A percentile compares a stretch with the other conserved stretches of the same genome.
These are phyloP conservation scores for Pseudonitzschia delicatissima DNA, from an alignment of 108 stramenopile species.

Conservation along the genomic window DNA sequence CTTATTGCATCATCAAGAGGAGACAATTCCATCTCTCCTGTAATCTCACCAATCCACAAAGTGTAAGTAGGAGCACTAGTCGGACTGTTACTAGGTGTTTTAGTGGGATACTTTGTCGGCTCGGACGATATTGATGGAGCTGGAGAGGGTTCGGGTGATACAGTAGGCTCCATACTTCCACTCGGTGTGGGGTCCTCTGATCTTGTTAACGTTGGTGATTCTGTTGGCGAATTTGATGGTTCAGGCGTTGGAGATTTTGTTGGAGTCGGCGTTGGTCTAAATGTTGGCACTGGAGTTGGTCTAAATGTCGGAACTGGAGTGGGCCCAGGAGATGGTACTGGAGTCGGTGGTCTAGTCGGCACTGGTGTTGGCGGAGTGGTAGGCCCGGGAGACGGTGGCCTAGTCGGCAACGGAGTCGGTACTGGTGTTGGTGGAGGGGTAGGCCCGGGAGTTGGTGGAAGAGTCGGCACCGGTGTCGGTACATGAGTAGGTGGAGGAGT, in stretches of 20 bases:
- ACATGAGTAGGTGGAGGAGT: neutral
- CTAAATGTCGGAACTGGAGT: neutral
- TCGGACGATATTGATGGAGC: conserved; percentile 7
- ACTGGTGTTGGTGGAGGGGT: neutral
- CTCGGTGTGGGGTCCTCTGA: conserved; percentile 19
- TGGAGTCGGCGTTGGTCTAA: neutral
- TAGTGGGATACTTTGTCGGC: neutral
- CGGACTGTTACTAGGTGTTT: neutral
- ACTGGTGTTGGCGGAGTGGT: neutral
- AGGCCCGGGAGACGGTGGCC: conserved; percentile 7
- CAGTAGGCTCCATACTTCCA: conserved; percentile 22
- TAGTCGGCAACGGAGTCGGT: conserved; percentile 13
- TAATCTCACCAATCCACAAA: neutral
- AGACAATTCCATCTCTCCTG: neutral
- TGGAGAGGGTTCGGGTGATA: neutral
- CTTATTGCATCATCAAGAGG: neutral
- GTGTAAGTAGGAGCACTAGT: neutral
- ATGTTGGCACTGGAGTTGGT: conserved; percentile 1
- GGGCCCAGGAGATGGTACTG: conserved; percentile 4
- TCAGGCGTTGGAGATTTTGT: neutral
- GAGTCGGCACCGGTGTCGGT: neutral
- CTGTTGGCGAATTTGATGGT: neutral
- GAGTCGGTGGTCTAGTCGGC: conserved; percentile 1
- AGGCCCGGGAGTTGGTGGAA: neutral
- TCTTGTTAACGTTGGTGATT: neutral